Percentiles rank a stretch among this genome's conserved stretches.
These are phyloP conservation scores for Scytalidium sp. DNA, from an alignment of 2,329 filamentous ascomycete genomes.

Conservation along the genomic window DNA sequence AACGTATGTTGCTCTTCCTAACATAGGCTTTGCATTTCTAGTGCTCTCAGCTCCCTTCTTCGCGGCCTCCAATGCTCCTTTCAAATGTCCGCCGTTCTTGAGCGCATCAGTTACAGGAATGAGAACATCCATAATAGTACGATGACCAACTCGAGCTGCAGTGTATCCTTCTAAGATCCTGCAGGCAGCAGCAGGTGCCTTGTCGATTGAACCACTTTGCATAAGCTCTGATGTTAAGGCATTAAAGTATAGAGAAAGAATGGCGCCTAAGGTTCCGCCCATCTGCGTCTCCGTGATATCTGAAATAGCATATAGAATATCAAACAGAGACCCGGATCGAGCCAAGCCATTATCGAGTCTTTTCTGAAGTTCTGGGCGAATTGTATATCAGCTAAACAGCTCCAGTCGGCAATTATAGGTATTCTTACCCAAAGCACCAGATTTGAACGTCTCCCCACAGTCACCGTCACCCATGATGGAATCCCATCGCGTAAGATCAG, in stretches of 20 bases:
- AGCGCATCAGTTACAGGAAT: constrained; percentile 29
- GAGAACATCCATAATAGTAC: constrained; percentile 29
- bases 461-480: constrained; percentile 33
- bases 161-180: constrained; percentile 16
- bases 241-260: not conserved
- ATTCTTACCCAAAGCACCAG: not conserved
- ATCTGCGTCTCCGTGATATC: constrained; percentile 19
- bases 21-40: constrained; percentile 50
- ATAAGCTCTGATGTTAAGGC: not conserved
- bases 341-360: not conserved
- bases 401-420: constrained; percentile 1
- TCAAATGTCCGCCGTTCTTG: constrained; percentile 36
- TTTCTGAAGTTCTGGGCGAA: not conserved
- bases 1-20: constrained; percentile 50
- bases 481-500: constrained; percentile 29
- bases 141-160: constrained; percentile 24
- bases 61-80: constrained; percentile 44
- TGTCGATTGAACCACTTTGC: not conserved
- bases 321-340: not conserved
- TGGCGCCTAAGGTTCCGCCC: constrained; percentile 14
- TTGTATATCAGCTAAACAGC: not conserved
- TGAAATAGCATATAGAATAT: not conserved
- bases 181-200: not conserved
- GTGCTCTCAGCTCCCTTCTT: constrained; percentile 46
- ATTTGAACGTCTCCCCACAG: constrained; percentile 28